These are phyloP conservation scores for Metschnikowia santaceciliae DNA, from an alignment of 805 yeast species.

Conservation along the genomic window DNA sequence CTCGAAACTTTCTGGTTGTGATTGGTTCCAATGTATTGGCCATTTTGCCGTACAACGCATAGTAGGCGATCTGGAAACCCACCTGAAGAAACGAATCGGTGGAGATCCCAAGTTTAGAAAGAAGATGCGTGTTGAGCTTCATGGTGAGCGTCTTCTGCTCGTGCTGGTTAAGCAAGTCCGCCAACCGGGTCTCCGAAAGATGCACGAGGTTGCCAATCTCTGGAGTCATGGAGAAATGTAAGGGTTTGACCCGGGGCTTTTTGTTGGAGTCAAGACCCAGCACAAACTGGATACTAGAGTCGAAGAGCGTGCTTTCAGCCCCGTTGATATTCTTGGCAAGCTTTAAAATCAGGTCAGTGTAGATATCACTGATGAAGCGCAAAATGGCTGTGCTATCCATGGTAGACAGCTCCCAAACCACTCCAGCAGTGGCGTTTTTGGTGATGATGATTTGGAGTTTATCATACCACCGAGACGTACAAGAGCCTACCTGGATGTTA, in stretches of 20 bases:
- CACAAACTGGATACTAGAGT: constrained; percentile 30
- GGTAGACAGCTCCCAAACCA: constrained; percentile 55
- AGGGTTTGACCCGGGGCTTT: constrained; percentile 33
- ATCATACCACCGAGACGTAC: constrained; percentile 59
- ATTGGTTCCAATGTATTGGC: constrained; percentile 52
- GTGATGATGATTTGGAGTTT: constrained; percentile 53
- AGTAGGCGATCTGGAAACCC: constrained; percentile 50
- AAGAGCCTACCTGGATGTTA: constrained; percentile 52
- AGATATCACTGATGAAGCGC: constrained; percentile 53
- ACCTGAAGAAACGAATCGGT: constrained; percentile 51
- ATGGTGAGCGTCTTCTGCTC: constrained; percentile 44
- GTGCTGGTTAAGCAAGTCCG: constrained; percentile 56
- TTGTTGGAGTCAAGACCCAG: constrained; percentile 33
- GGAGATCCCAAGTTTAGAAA: constrained; percentile 39
- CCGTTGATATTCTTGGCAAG: constrained; percentile 58
- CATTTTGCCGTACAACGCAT: constrained; percentile 51
- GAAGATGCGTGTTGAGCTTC: constrained; percentile 34
- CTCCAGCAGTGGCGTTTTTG: constrained; percentile 53
- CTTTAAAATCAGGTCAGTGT: constrained; percentile 54
- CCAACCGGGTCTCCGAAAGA: constrained; percentile 54
- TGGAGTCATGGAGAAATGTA: constrained; percentile 39
- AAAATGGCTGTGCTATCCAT: constrained; percentile 58
- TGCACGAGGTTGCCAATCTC: constrained; percentile 48
- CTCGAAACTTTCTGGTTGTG: constrained; percentile 63
- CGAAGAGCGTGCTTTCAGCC: constrained; percentile 50